Evolutionary conservation across 805 yeast genomes (phyloP).

Genomic region (Yarrowia deformans): DNA sequence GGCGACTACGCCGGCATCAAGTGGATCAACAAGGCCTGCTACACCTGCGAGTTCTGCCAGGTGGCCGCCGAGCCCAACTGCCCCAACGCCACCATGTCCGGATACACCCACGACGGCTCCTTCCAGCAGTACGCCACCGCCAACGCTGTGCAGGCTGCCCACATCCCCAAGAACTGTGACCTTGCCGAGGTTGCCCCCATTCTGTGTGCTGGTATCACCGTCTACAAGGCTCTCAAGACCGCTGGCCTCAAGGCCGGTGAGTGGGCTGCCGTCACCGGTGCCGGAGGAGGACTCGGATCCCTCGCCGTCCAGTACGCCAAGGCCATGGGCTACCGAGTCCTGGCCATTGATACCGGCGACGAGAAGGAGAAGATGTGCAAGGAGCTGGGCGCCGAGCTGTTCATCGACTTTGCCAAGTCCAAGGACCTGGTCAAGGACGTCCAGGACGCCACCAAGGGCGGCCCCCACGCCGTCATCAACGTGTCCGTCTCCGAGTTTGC

Average conservation of each 20-base stretch:
- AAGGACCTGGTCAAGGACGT: conserved; percentile 58
- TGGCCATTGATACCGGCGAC: conserved; percentile 75
- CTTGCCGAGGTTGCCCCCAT: conserved; percentile 21
- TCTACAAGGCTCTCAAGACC: conserved; percentile 84
- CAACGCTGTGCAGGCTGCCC: conserved; percentile 22
- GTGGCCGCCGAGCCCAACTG: conserved; percentile 26
- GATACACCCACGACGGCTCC: conserved; percentile 18
- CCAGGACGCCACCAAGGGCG: conserved; percentile 62
- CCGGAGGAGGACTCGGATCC: conserved; percentile 81
- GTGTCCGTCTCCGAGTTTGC: conserved; percentile 22
- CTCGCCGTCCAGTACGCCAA: conserved; percentile 76
- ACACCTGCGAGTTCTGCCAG: conserved; percentile 31
- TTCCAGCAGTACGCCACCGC: conserved; percentile 31
- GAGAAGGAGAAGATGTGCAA: conserved; percentile 63
- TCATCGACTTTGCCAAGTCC: conserved; percentile 61
- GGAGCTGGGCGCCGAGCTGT: conserved; percentile 69
- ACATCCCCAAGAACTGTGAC: conserved; percentile 17
- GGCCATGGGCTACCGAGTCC: conserved; percentile 77
- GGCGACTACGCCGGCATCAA: conserved; percentile 28
- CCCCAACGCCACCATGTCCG: conserved; percentile 18
- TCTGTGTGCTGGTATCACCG: conserved; percentile 26
- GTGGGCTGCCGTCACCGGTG: conserved; percentile 81
- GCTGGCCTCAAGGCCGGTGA: conserved; percentile 73
- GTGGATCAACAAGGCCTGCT: conserved; percentile 32
- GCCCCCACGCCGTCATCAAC: conserved; percentile 46